Evolutionary conservation across 2,329 filamentous ascomycete species (phyloP).

Genomic region (Trichoderma polysporum): DNA sequence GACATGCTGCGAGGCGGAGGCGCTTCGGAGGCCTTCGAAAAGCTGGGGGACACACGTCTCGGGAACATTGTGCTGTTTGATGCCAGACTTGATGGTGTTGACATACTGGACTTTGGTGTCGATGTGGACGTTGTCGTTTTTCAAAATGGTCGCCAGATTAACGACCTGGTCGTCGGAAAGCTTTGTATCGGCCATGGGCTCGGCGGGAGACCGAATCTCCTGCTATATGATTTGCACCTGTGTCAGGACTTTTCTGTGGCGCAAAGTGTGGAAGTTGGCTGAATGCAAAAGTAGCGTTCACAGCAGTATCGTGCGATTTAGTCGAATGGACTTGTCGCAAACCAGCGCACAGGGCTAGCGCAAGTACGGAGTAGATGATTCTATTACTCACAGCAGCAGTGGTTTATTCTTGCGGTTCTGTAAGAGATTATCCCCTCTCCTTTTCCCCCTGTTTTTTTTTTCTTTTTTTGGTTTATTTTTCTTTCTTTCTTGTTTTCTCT

Average conservation of each 20-base stretch:
- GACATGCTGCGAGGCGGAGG: constrained; percentile 73
- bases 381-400: constrained; percentile 10
- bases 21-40: constrained; percentile 77
- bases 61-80: constrained; percentile 90
- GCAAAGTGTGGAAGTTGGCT: background rate
- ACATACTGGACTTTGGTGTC: constrained; percentile 71
- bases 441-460: background rate
- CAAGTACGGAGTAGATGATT: background rate
- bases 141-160: constrained; percentile 52
- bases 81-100: constrained; percentile 76
- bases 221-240: background rate
- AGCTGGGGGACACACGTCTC: constrained; percentile 68
- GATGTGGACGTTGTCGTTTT: constrained; percentile 64
- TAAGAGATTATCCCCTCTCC: background rate
- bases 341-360: background rate
- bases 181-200: constrained; percentile 53
- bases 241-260: background rate
- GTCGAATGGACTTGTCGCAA: background rate
- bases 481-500: background rate
- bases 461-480: background rate
- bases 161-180: constrained; percentile 59
- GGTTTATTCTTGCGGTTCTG: background rate
- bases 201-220: constrained; percentile 6
- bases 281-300: background rate
- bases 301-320: background rate